These are phyloP conservation scores for Chaetomium cochliodes DNA, from an alignment of 495 filamentous ascomycete genomes.

Conservation along the genomic window DNA sequence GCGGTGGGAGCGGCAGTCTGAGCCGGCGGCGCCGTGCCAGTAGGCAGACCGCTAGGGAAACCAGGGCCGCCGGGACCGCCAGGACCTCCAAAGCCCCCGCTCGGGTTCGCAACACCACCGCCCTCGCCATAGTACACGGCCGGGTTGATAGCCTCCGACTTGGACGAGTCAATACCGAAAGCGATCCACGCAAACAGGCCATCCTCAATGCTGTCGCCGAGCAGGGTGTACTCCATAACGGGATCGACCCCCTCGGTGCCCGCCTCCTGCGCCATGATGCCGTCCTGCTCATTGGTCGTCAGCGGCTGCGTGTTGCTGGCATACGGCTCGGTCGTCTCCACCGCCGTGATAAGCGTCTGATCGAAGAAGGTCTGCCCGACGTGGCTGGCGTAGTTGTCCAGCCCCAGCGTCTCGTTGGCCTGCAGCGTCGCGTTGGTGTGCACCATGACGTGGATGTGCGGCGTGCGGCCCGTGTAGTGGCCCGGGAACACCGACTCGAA, in stretches of 20 bases:
- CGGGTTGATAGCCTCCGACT: constrained; percentile 12
- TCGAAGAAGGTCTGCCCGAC: constrained; percentile 65
- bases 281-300: constrained; percentile 51
- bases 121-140: constrained; percentile 20
- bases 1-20: too few relatives aligned
- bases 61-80: constrained; percentile 13
- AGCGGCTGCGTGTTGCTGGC: constrained; percentile 53
- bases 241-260: constrained; percentile 48
- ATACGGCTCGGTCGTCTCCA: constrained; percentile 58
- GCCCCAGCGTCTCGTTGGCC: constrained; percentile 51
- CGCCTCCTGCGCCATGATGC: constrained; percentile 44
- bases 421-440: constrained; percentile 46
- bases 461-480: constrained; percentile 52
- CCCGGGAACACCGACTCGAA: constrained; percentile 58
- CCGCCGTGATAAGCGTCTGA: constrained; percentile 54
- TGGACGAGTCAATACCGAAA: constrained; percentile 50
- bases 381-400: constrained; percentile 49
- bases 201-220: constrained; percentile 54
- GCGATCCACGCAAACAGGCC: constrained; percentile 58
- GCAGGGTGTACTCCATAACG: constrained; percentile 52
- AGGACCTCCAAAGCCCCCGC: constrained; percentile 13
- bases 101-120: constrained; percentile 32
- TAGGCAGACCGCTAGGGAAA: background rate
- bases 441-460: constrained; percentile 48
- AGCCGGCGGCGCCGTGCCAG: background rate